These are phyloP conservation scores for Clohesyomyces aquaticus DNA, from an alignment of 495 filamentous ascomycete genomes.

Conservation along the genomic window DNA sequence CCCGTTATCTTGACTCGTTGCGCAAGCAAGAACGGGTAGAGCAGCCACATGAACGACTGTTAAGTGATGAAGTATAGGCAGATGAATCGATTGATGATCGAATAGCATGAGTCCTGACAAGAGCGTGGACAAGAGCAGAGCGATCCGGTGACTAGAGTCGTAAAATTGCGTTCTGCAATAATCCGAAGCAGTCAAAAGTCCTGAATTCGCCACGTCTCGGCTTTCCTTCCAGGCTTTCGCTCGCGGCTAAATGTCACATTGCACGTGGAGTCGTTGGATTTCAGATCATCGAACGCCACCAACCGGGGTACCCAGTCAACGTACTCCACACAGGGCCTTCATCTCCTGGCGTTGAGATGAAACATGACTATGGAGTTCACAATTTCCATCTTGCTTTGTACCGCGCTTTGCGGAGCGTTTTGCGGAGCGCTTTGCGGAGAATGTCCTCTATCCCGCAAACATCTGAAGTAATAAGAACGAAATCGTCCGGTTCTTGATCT, in stretches of 20 bases:
- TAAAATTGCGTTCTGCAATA: too few relatives aligned
- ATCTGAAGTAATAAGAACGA: too few relatives aligned
- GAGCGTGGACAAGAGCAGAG: too few relatives aligned
- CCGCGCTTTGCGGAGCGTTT: background rate
- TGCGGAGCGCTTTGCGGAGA: too few relatives aligned
- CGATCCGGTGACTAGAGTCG: too few relatives aligned
- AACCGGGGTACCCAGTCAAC: constrained; percentile 10
- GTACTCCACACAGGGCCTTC: background rate
- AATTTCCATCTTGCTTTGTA: constrained; percentile 12
- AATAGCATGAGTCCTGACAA: too few relatives aligned
- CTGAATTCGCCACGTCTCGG: background rate
- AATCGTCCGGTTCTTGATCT: too few relatives aligned
- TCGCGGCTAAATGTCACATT: constrained; percentile 19
- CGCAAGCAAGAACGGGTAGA: too few relatives aligned
- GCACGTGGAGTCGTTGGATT: constrained; percentile 28
- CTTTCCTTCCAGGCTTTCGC: too few relatives aligned
- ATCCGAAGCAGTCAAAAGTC: background rate
- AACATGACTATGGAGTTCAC: constrained; percentile 1
- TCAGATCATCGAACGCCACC: constrained; percentile 31
- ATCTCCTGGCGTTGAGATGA: background rate
- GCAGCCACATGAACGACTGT: background rate
- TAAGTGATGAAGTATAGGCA: background rate
- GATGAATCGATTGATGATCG: too few relatives aligned
- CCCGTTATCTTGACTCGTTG: constrained; percentile 7
- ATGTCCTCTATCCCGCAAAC: too few relatives aligned